Base-by-base conservation (phyloP, 495 filamentous ascomycete species). In the Aspergillus sclerotiicarbonarius region DNA sequence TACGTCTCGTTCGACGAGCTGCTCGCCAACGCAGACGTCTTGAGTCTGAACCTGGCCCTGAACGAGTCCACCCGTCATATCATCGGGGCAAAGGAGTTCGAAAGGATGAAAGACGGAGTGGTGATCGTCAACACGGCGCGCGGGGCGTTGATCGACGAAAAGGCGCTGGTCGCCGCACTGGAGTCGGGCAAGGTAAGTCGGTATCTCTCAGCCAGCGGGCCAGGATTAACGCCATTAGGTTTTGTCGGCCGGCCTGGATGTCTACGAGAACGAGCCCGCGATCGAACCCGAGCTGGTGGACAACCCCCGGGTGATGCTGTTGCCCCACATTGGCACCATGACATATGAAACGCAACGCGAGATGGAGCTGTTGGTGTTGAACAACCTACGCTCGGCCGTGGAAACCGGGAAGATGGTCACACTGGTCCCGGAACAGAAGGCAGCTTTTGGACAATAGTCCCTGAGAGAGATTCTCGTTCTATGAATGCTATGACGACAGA, bases 51-150 rank as follows among this genome's bases (percentile, higher is more conserved):
- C 67, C 73, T 91, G 49, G 89, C 90, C 13, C 71, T 88, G 56
- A 87, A 87, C 54, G 77, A 71, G 21, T 75, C 76, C 3, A 92
- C 90, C n/a, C 74, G 74, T 41, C 83, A 91, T 63, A 89, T 87
- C 50, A 86, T 93, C 57, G 84, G 82, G 47, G 79, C 76, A 15
- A 77, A 78, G 47, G 81, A 90, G 61, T 80, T 93, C 61, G 70
- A 68, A 54, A 81, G 87, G 67, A 87, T 93, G 80, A 92, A 91
- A 66, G 80, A 82, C 60, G 90, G 90, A 12, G 83, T 88, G 13
- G 89, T 91, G 64, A 80, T 93, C 52, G 83, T 93, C 15, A 95
- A 95, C 67, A 92, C 91, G 3, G 90, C 90, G 6, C 83, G 90
- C 6, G 90, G 90, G 19, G 88, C 87, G 31, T 74, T 90, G 55